Evolutionary conservation across 208 protist species (phyloP).

Genomic region (Trypanosoma lewisi): DNA sequence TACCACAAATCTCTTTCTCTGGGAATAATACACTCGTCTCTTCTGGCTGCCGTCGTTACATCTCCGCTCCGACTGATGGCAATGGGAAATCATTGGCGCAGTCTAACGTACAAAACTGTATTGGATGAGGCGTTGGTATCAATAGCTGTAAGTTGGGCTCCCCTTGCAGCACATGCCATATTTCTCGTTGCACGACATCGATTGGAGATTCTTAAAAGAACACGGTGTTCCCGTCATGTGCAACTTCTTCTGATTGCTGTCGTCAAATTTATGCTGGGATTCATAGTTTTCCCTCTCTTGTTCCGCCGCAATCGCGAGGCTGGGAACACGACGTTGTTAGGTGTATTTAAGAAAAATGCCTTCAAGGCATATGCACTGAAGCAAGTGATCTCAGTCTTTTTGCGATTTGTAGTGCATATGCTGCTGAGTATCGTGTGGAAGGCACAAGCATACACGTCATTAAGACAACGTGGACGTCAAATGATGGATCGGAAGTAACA

Average conservation of each 20-base stretch:
- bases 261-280: constrained; percentile 51
- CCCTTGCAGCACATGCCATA: constrained; percentile 35
- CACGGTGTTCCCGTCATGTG: constrained; percentile 26
- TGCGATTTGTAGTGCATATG: constrained; percentile 48
- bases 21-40: constrained; percentile 29
- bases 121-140: constrained; percentile 62
- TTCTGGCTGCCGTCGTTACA: constrained; percentile 36
- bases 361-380: constrained; percentile 63
- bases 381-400: constrained; percentile 45
- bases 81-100: constrained; percentile 54
- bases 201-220: constrained; percentile 32
- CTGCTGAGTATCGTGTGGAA: constrained; percentile 29
- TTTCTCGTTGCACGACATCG: constrained; percentile 37
- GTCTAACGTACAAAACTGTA: constrained; percentile 66
- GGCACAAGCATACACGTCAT: not conserved
- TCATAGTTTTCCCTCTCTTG: constrained; percentile 63
- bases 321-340: constrained; percentile 39
- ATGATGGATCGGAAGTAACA: not conserved
- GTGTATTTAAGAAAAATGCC: constrained; percentile 37
- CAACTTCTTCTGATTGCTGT: constrained; percentile 48
- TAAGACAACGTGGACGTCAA: not conserved
- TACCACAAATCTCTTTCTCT: constrained; percentile 42
- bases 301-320: constrained; percentile 58
- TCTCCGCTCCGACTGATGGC: constrained; percentile 62
- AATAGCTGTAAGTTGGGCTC: constrained; percentile 40